These are phyloP conservation scores for Xerocomus potaroensis DNA, from an alignment of 768 basidiomycete genomes.

Conservation along the genomic window DNA sequence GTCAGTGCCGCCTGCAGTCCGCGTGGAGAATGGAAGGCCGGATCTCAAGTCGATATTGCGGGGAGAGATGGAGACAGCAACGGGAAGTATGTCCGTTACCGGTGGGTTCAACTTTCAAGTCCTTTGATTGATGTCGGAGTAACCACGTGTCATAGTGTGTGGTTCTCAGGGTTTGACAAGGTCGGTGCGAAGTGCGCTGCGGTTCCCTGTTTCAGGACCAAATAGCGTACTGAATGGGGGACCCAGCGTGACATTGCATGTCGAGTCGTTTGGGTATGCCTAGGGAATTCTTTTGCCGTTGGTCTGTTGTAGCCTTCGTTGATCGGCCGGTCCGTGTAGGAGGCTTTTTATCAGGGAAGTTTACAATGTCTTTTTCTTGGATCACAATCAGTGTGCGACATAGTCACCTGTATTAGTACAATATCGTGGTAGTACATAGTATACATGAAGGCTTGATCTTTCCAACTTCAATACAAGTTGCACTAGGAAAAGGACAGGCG, in stretches of 20 bases:
- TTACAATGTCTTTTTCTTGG: too few species aligned
- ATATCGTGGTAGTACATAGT: background rate
- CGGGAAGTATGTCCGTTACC: conserved; percentile 43
- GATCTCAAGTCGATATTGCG: conserved; percentile 36
- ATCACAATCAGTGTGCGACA: too few species aligned
- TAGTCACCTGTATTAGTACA: too few species aligned
- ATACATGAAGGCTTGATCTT: background rate
- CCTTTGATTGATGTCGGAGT: background rate
- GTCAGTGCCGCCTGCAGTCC: conserved; percentile 18
- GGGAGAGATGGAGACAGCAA: conserved; percentile 33
- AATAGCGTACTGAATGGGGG: conserved; percentile 30
- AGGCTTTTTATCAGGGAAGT: too few species aligned
- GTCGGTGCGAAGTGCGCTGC: conserved; percentile 38
- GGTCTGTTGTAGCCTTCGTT: too few species aligned
- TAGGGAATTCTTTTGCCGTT: conserved; percentile 14
- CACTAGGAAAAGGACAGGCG: background rate
- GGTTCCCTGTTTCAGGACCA: conserved; percentile 31
- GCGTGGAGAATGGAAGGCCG: conserved; percentile 38
- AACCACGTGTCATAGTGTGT: conserved; percentile 37
- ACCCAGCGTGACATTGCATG: conserved; percentile 36
- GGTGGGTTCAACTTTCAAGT: conserved; percentile 32
- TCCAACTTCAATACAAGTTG: background rate
- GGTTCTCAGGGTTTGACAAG: conserved; percentile 40
- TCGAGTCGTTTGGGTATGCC: conserved; percentile 41
- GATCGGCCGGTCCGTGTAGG: background rate